phyloP scores from a whole-genome alignment of 2,329 filamentous ascomycete genomes.

The Neofusicoccum cordaticola region DNA sequence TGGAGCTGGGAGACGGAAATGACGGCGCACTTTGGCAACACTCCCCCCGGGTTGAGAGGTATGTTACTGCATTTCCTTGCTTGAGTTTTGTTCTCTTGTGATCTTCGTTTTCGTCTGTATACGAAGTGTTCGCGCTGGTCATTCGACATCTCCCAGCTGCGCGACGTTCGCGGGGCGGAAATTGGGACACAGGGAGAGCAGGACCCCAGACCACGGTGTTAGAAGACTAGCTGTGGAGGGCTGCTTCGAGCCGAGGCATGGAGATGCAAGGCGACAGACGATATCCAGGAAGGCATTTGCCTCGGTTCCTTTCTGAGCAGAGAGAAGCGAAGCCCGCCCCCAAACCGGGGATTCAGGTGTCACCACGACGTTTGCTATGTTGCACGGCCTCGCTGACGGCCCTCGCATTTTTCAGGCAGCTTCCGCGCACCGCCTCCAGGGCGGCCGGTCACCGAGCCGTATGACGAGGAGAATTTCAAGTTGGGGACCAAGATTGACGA shows the following conservation, averaged over 20 bases:
- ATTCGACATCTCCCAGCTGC: neutral
- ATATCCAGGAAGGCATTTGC: neutral
- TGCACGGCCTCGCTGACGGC: conserved; percentile 46
- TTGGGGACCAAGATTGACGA: conserved; percentile 66
- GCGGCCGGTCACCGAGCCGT: conserved; percentile 45
- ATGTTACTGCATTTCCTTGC: conserved; percentile 21
- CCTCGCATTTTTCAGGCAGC: conserved; percentile 49
- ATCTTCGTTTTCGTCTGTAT: neutral
- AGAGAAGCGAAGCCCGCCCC: neutral
- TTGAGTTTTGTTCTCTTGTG: neutral
- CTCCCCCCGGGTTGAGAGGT: conserved; percentile 76
- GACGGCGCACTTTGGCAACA: conserved; percentile 85
- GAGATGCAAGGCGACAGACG: conserved; percentile 5
- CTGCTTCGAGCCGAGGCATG: neutral
- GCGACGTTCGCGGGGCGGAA: neutral
- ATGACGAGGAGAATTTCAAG: conserved; percentile 43
- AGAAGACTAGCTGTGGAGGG: neutral
- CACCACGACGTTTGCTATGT: neutral
- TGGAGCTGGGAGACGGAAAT: conserved; percentile 82
- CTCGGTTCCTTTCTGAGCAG: neutral
- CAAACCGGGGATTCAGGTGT: neutral
- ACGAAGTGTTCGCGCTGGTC: neutral
- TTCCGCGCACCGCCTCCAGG: conserved; percentile 57
- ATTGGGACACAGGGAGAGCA: neutral
- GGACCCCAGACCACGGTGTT: neutral